Percentiles rank a stretch among this genome's conserved stretches.
Conservation (phyloP, 371 early-diverging fungal species). For the Phascolomyces articulosus region DNA sequence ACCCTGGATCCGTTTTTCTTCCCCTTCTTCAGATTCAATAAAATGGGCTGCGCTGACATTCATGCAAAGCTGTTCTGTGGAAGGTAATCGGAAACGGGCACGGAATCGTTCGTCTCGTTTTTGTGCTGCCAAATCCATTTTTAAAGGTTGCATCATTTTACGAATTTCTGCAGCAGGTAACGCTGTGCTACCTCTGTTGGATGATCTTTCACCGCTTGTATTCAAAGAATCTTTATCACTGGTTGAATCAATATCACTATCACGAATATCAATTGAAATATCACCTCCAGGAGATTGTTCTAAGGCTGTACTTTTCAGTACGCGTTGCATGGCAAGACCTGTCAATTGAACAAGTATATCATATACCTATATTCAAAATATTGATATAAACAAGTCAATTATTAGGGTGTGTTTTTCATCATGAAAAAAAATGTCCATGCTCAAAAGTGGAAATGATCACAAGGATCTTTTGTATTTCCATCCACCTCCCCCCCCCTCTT, state of each 20-base stretch:
- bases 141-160: slow-evolving; percentile 56
- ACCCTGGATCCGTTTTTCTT: slow-evolving; percentile 50
- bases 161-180: slow-evolving; percentile 33
- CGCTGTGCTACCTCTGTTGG: no score
- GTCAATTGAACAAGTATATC: slow-evolving; percentile 91
- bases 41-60: slow-evolving; percentile 57
- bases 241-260: slow-evolving; percentile 35
- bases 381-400: no score
- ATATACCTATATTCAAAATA: slow-evolving; percentile 69
- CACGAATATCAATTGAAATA: slow-evolving; percentile 45
- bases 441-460: background rate
- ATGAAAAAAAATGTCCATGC: no score
- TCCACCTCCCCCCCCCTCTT: no score
- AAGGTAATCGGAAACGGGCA: slow-evolving; percentile 70
- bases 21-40: slow-evolving; percentile 25
- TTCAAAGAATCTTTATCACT: slow-evolving; percentile 27
- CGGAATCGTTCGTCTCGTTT: slow-evolving; percentile 83
- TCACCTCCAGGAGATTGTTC: slow-evolving; percentile 69
- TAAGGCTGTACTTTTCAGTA: slow-evolving; percentile 79
- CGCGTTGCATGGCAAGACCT: slow-evolving; percentile 83
- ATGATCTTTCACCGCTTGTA: no score
- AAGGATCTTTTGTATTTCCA: background rate
- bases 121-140: slow-evolving; percentile 66
- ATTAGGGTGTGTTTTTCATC: no score
- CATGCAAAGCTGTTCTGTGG: slow-evolving; percentile 63